phyloP scores from a whole-genome alignment of 371 early-diverging fungal genomes.

The Rhizopus stolonifer region DNA sequence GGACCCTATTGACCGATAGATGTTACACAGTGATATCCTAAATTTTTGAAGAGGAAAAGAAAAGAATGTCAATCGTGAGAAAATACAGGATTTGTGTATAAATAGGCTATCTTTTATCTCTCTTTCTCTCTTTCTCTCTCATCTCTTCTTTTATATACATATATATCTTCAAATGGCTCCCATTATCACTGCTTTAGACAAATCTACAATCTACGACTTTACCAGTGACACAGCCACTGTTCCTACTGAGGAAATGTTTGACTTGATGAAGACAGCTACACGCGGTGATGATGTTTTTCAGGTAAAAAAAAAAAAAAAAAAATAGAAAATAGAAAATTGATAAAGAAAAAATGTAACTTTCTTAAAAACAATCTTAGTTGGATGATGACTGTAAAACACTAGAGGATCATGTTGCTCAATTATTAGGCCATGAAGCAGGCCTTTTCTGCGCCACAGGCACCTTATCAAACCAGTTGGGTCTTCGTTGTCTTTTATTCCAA shows the following conservation, averaged over 20 bases:
- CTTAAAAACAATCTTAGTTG: constrained; percentile 5
- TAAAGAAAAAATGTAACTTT: no score
- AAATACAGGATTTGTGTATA: no score
- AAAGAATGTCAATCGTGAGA: no score
- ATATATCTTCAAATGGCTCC: constrained; percentile 19
- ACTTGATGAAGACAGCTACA: constrained; percentile 70
- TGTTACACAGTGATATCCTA: no score
- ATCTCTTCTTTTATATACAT: background rate
- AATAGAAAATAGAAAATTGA: no score
- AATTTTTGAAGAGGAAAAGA: no score
- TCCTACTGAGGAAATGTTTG: constrained; percentile 83
- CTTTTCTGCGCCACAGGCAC: constrained; percentile 83
- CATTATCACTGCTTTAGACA: constrained; percentile 10
- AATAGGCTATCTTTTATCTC: background rate
- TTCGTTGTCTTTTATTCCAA: constrained; percentile 68
- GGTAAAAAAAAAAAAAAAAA: no score
- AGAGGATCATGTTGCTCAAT: constrained; percentile 64
- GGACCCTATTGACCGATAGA: no score
- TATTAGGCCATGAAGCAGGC: constrained; percentile 80
- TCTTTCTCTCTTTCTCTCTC: background rate
- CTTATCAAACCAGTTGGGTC: constrained; percentile 82
- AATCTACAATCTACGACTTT: constrained; percentile 44
- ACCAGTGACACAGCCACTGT: constrained; percentile 76
- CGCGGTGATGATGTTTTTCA: constrained; percentile 88
- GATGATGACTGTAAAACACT: constrained; percentile 47